A percentile compares a stretch with the other conserved stretches of the same genome.
These are phyloP conservation scores for Orychophragmus violaceus DNA, from an alignment of 345 rosid species.

Conservation along the genomic window DNA sequence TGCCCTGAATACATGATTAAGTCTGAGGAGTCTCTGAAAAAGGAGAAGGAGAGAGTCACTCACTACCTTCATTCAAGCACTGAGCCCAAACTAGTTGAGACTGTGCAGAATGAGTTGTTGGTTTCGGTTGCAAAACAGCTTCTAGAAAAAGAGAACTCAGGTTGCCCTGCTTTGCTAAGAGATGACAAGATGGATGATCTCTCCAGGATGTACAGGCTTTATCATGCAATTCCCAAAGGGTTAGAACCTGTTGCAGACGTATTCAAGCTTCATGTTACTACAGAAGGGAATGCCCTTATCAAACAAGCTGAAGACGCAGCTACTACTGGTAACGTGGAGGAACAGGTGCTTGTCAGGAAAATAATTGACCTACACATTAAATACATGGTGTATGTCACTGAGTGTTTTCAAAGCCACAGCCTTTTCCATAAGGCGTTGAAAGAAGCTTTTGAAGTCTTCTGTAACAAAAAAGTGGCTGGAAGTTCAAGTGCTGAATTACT, in stretches of 20 bases:
- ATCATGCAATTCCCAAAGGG: constrained; percentile 45
- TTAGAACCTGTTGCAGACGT: constrained; percentile 61
- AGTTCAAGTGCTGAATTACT: constrained; percentile 27
- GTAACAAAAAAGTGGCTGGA: constrained; percentile 30
- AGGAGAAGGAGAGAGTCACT: constrained; percentile 75
- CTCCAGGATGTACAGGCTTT: constrained; percentile 85
- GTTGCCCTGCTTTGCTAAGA: constrained; percentile 66
- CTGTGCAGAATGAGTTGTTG: constrained; percentile 55
- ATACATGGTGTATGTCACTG: constrained; percentile 13
- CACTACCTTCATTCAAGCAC: constrained; percentile 73
- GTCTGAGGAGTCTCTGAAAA: constrained; percentile 74
- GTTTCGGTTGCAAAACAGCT: constrained; percentile 46
- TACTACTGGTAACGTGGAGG: constrained; percentile 28
- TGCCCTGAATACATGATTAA: constrained; percentile 75
- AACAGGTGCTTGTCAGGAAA: constrained; percentile 70
- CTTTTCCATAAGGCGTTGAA: constrained; percentile 29
- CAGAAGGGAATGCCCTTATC: constrained; percentile 69
- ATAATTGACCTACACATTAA: constrained; percentile 60
- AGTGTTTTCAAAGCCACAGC: constrained; percentile 9
- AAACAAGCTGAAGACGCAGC: constrained; percentile 88
- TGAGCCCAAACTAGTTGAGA: constrained; percentile 61
- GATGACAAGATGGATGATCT: constrained; percentile 73
- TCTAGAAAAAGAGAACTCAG: constrained; percentile 82
- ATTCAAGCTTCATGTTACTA: constrained; percentile 76
- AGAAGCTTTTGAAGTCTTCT: constrained; percentile 31